Percentiles rank a stretch among this genome's conserved stretches.
phyloP scores from a whole-genome alignment of 139 green algal species.

The Asterochloris sp. region DNA sequence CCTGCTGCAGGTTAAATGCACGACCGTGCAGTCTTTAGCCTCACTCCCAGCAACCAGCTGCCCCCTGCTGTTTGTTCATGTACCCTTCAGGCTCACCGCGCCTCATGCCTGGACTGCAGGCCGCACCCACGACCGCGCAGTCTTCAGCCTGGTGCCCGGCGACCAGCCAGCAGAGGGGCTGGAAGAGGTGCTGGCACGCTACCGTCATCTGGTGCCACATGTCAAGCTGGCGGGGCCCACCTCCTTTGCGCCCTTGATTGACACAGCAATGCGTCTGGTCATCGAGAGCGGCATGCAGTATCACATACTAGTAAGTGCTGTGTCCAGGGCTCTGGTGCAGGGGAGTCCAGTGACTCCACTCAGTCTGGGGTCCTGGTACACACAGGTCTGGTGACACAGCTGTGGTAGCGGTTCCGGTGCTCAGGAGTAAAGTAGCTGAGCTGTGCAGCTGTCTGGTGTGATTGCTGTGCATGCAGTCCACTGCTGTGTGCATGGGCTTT shows the following conservation, averaged over 20 bases:
- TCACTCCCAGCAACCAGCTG: background rate
- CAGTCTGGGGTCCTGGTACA: too few relatives aligned
- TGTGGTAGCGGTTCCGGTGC: too few relatives aligned
- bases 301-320: constrained; percentile 49
- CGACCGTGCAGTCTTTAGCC: too few relatives aligned
- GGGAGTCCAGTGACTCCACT: too few relatives aligned
- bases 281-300: constrained; percentile 38
- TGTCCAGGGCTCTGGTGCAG: too few relatives aligned
- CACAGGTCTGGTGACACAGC: too few relatives aligned
- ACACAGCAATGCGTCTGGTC: constrained; percentile 54
- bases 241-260: constrained; percentile 71
- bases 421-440: too few relatives aligned
- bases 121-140: background rate
- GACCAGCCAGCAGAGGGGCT: constrained; percentile 22
- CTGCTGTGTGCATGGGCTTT: too few relatives aligned
- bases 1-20: too few relatives aligned
- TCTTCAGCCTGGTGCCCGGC: constrained; percentile 24
- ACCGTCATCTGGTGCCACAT: constrained; percentile 24
- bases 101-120: background rate
- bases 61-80: background rate
- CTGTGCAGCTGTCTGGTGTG: too few relatives aligned
- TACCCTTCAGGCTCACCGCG: background rate
- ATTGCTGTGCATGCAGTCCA: too few relatives aligned
- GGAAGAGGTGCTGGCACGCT: constrained; percentile 21
- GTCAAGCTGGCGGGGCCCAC: constrained; percentile 55